Evolutionary conservation across 2,329 filamentous ascomycete genomes (phyloP), one percentile per base, ranked within the genome.

Genomic region (Pseudogymnoascus sp.): DNA sequence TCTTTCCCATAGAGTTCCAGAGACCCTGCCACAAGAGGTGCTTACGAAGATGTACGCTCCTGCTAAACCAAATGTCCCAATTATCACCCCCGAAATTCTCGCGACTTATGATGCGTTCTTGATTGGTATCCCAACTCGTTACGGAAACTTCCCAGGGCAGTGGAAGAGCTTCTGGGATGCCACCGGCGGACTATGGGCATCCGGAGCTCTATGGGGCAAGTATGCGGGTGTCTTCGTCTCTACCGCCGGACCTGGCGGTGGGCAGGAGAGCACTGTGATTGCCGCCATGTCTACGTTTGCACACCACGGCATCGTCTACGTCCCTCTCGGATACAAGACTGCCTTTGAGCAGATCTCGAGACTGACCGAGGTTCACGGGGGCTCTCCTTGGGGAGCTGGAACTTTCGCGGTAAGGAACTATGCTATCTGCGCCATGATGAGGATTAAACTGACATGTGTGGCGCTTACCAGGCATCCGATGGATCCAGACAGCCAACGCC

Each of bases 141-240:
- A 91, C 80, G 95, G 95, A 72, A 97, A 96, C 86, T 96, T 96
- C 84, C 93, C 93, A 59, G 90, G 88, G n/a, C 95, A 99, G 80
- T 97, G 90, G 90, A 97, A 95, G 83, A 77, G 69, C 1, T 74
- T 93, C 91, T 96, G 92, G 90, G 95, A 99, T 82, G 84, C 84
- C 78, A 93, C 91, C 25, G 93, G 93, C 73, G 89, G 95, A 77
- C 16, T 62, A 11, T 97, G 95, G 95, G 78, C 82, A 66, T 76
- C 78, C 9, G 93, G 93, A 66, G 86, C 81, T 69, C 93, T 84
- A 82, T 86, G 82, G 78, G 93, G 93, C 79, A 97, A 97, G 83
- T 88, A 91, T 73, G 93, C 89, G 63, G 93, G 93, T 72, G 68
- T 97, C 66, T 99, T 99, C 84, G 78, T 99, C 77, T 91, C 88